phyloP scores from a whole-genome alignment of 257 asterid species.

The Prunella vulgaris region DNA sequence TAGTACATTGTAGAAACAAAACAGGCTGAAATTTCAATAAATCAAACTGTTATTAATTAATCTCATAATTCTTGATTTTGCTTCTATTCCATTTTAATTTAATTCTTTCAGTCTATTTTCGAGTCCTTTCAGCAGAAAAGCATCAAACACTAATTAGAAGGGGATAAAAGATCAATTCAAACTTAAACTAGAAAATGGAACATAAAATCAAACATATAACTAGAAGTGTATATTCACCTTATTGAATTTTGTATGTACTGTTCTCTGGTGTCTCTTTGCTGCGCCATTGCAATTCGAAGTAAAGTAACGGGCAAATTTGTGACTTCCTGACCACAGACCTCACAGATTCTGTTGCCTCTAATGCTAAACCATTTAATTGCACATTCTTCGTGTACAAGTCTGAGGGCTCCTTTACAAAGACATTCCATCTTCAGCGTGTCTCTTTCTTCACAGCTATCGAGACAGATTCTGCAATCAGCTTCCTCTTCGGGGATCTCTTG shows the following conservation, averaged over 20 bases:
- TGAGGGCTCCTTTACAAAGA: conserved; percentile 89
- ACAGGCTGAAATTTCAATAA: not conserved
- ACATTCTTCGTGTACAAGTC: conserved; percentile 71
- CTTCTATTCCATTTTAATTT: not conserved
- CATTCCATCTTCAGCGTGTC: conserved; percentile 80
- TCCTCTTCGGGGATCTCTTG: conserved; percentile 98
- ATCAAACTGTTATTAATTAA: not conserved
- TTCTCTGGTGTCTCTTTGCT: conserved; percentile 40
- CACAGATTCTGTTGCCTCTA: conserved; percentile 61
- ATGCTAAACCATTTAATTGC: conserved; percentile 88
- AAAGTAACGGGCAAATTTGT: conserved; percentile 75
- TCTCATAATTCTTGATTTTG: not conserved
- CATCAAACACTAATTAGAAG: not conserved
- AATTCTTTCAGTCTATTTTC: not conserved
- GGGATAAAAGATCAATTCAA: not conserved
- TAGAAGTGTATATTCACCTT: conserved; percentile 19
- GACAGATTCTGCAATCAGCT: conserved; percentile 89
- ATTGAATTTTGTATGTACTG: conserved; percentile 36
- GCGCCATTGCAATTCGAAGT: conserved; percentile 50
- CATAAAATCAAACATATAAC: not conserved
- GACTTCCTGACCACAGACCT: conserved; percentile 83
- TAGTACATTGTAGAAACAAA: not conserved
- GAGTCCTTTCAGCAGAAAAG: not conserved
- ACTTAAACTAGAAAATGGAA: not conserved
- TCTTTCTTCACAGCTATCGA: conserved; percentile 76